Conservation (phyloP, 768 basidiomycete genomes). For the Podaxis sp. region DNA sequence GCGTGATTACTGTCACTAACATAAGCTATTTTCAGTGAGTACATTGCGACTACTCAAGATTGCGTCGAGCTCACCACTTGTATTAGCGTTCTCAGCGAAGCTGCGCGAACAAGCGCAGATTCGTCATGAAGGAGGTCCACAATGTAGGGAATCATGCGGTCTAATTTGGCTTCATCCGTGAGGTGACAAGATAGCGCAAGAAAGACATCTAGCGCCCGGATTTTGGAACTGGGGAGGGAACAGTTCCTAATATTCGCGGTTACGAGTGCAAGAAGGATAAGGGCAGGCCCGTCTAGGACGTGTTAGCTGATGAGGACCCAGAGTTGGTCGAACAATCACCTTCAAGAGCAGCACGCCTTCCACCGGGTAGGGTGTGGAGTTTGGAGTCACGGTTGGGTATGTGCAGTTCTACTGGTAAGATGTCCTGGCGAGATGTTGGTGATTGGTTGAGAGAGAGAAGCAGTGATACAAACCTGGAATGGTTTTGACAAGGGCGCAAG, state of each 20-base stretch:
- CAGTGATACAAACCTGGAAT: slow-evolving; percentile 50
- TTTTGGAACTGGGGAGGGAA: slow-evolving; percentile 78
- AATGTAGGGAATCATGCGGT: slow-evolving; percentile 89
- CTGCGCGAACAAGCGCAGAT: slow-evolving; percentile 75
- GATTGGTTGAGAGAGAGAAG: background rate
- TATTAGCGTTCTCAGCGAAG: slow-evolving; percentile 74
- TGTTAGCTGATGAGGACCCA: background rate
- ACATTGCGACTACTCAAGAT: background rate
- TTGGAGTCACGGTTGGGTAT: slow-evolving; percentile 73
- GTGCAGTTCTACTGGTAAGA: slow-evolving; percentile 75
- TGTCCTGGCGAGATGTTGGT: slow-evolving; percentile 44
- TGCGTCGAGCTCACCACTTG: slow-evolving; percentile 62
- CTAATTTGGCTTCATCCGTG: slow-evolving; percentile 93
- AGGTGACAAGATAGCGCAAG: slow-evolving; percentile 78
- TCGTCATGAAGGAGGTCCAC: slow-evolving; percentile 90
- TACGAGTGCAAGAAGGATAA: slow-evolving; percentile 84
- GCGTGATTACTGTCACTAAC: slow-evolving; percentile 79
- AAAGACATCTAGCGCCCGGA: slow-evolving; percentile 83
- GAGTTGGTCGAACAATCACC: slow-evolving; percentile 37
- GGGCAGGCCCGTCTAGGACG: slow-evolving; percentile 75
- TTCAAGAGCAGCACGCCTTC: slow-evolving; percentile 56
- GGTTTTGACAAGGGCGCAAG: slow-evolving; percentile 42
- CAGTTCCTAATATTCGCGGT: slow-evolving; percentile 91
- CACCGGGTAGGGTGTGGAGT: slow-evolving; percentile 43
- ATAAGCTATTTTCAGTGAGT: slow-evolving; percentile 29